phyloP scores from a whole-genome alignment of 2,329 filamentous ascomycete genomes.

The Aspergillus versicolor region DNA sequence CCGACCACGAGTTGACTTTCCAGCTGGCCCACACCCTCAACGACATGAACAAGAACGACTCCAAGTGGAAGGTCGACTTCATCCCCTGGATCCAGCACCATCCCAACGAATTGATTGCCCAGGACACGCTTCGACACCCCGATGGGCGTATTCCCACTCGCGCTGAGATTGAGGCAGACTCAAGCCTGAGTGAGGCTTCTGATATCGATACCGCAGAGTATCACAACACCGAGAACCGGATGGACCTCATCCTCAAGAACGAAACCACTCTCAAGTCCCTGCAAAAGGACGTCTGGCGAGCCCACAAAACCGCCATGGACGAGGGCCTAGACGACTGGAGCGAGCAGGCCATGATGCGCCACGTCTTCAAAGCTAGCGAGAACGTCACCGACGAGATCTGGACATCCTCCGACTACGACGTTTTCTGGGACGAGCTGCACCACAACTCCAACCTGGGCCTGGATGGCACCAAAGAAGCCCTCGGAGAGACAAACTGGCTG shows the following conservation, averaged over 20 bases:
- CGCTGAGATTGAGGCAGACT: conserved; percentile 16
- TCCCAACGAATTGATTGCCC: conserved; percentile 30
- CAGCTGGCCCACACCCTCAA: conserved; percentile 25
- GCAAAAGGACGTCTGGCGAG: conserved; percentile 23
- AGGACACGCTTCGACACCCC: conserved; percentile 5
- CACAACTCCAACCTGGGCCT: conserved; percentile 3
- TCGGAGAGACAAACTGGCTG: conserved; percentile 29
- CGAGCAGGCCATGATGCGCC: conserved; percentile 28
- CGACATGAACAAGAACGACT: conserved; percentile 22
- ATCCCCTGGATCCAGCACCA: conserved; percentile 20
- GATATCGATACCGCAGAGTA: conserved; percentile 15
- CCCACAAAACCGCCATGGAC: conserved; percentile 24
- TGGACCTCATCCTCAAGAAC: conserved; percentile 20
- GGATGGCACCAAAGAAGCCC: conserved; percentile 16
- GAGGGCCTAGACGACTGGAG: conserved; percentile 27
- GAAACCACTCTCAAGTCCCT: conserved; percentile 20
- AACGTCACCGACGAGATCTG: conserved; percentile 41
- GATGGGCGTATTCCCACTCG: conserved; percentile 27
- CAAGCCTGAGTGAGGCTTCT: conserved; percentile 17
- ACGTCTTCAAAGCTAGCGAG: conserved; percentile 34
- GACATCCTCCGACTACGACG: conserved; percentile 27
- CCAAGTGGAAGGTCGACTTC: conserved; percentile 25
- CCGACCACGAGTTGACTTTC: conserved; percentile 26
- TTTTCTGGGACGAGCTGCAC: conserved; percentile 32
- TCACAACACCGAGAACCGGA: conserved; percentile 9